Evolutionary conservation across 1,284 basidiomycete species (phyloP), one percentile per base, ranked within the genome.

Genomic region (Phellinidium pouzarii): DNA sequence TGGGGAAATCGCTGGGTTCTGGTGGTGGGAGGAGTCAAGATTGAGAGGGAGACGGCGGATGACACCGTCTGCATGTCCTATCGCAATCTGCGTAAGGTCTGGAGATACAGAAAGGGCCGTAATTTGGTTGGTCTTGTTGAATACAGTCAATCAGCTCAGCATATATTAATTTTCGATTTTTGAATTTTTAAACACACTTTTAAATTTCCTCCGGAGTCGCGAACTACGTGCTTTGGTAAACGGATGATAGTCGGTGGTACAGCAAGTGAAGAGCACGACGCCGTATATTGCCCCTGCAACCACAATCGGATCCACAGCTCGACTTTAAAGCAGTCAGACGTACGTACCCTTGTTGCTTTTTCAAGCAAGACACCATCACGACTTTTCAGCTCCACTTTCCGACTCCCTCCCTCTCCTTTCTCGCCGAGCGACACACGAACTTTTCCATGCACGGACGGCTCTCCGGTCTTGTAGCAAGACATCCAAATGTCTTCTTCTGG

Each of bases 401-500:
- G 31, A 6, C 17, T 12, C 43, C 52, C 47, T 11, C 36, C 14
- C 3, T 22, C 44, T 36, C 19, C 22, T 36, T 44, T 26, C 29
- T 80, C 76, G 56, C 80, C 76, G 22, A 83, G 69, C 38, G 69
- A 64, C 4, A 76, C 73, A 23, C 67, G 64, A 19, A 82, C 70
- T 64, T 79, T 81, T 7, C 78, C 76, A 59, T 88, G 85, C 1
- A 84, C 71, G 2, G 81, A 80, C 12, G 71, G 67, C 57, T 75
- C 70, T 12, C 67, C 71, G 0, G 62, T 52, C 41, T 76, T 77
- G 68, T 89, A 89, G 65, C 79, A 82, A 0, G 85, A 87, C 2
- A 88, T 66, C 86, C 86, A 90, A 60, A 83, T 76, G 43, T 74
- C 73, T 55, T 89, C 86, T 2, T 65, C 68, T 0, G 79, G 74